Percentiles rank a stretch among this genome's conserved stretches.
These are phyloP conservation scores for Agrocybe praecox DNA, from an alignment of 768 basidiomycete genomes.

Conservation along the genomic window DNA sequence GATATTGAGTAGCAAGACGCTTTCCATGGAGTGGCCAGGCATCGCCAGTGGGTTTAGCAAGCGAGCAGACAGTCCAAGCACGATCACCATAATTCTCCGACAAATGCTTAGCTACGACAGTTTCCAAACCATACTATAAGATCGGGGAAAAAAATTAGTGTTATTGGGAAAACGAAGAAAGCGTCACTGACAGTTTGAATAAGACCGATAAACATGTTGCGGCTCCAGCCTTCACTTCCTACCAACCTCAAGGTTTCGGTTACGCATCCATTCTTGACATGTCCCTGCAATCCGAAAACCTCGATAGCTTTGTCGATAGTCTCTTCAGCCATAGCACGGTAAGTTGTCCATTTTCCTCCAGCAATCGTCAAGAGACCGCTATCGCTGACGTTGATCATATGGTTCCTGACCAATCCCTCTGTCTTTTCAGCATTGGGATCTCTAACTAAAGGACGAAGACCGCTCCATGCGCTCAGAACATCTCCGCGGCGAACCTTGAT, in stretches of 20 bases:
- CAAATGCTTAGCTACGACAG: slow-evolving; percentile 91
- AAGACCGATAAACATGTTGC: slow-evolving; percentile 96
- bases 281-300: slow-evolving; percentile 66
- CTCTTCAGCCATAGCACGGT: slow-evolving; percentile 94
- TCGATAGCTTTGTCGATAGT: slow-evolving; percentile 87
- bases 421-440: slow-evolving; percentile 73
- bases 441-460: slow-evolving; percentile 86
- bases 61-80: slow-evolving; percentile 90
- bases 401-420: slow-evolving; percentile 88
- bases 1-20: slow-evolving; percentile 69
- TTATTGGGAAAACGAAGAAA: background rate
- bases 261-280: slow-evolving; percentile 62
- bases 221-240: slow-evolving; percentile 92
- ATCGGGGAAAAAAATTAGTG: background rate
- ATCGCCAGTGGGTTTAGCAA: slow-evolving; percentile 75
- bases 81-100: slow-evolving; percentile 96
- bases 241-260: slow-evolving; percentile 84
- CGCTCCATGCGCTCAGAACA: slow-evolving; percentile 94
- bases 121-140: slow-evolving; percentile 80
- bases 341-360: slow-evolving; percentile 99
- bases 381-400: slow-evolving; percentile 83
- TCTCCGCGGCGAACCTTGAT: slow-evolving; percentile 94
- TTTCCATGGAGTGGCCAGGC: slow-evolving; percentile 88
- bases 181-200: slow-evolving; percentile 74
- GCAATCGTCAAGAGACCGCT: slow-evolving; percentile 91